Evolutionary conservation across 352 stramenopile genomes (phyloP), one percentile per base, ranked within the genome.

Genomic region (Globisporangium camurandrum): DNA sequence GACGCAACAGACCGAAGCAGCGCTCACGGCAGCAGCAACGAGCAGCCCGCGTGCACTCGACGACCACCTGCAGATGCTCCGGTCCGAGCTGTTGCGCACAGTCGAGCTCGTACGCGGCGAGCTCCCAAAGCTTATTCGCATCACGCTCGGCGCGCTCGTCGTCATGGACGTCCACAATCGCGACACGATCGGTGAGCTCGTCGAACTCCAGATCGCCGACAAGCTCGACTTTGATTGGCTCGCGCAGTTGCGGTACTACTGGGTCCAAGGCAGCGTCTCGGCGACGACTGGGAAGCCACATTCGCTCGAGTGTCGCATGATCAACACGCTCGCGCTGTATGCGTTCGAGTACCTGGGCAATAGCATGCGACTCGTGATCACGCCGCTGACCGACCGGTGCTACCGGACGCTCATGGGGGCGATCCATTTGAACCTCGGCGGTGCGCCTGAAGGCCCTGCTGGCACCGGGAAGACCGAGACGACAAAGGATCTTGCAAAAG

Each of bases 141-240:
- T 92, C 44, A 93, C 91, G 1, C 64, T 98, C 4, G 86, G 86
- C 23, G 86, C 93, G 4, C 69, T 98, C 22, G 86, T 98, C 1
- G 91, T 98, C 10, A 96, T 98, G 82, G 92, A 98, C 55, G 92
- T 98, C 7, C 93, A 98, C 75, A 97, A 97, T 38, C 81, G 91
- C 12, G 89, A 97, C 56, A 95, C 86, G 47, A 96, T 97, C 45
- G 83, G 86, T 6, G 89, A 97, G 54, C 61, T 98, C 24, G 73
- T 91, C 39, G 67, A 89, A 2, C 60, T 94, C 31, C 69, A 90
- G 24, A 76, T 93, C 26, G 74, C 67, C 4, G 67, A 86, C 54
- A 83, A 81, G 46, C 81, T 57, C 7, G 91, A 97, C 57, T 98
- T 98, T 61, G 92, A 97, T 62, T 98, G 92, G 92, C 71, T 96